These are phyloP conservation scores for Torulaspora indica DNA, from an alignment of 805 yeast species.

Conservation along the genomic window DNA sequence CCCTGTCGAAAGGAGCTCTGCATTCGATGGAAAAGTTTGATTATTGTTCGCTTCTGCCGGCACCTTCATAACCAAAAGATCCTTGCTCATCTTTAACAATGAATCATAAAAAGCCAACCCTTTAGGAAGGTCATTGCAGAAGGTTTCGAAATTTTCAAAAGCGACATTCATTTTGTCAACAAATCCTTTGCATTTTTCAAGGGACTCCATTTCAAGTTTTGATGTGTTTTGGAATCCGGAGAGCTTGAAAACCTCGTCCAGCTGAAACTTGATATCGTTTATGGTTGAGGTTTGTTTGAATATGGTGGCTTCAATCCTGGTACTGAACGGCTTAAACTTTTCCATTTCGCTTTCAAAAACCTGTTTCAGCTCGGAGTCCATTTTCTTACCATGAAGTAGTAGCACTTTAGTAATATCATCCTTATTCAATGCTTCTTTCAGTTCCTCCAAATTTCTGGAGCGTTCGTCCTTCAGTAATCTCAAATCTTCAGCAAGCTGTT, in stretches of 20 bases:
- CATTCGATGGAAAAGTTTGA: neutral
- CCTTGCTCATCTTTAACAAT: conserved; percentile 30
- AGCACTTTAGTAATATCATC: conserved; percentile 83
- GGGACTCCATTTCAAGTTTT: conserved; percentile 35
- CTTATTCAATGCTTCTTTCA: conserved; percentile 64
- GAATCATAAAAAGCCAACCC: conserved; percentile 63
- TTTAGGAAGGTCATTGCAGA: conserved; percentile 52
- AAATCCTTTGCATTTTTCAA: conserved; percentile 35
- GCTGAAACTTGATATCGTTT: conserved; percentile 41
- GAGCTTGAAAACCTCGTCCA: conserved; percentile 46
- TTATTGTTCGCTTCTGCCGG: neutral
- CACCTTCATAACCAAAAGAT: conserved; percentile 15
- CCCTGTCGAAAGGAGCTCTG: neutral
- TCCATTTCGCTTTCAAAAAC: conserved; percentile 67
- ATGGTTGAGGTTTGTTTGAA: conserved; percentile 55
- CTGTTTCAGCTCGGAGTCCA: conserved; percentile 53
- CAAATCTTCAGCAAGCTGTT: conserved; percentile 56
- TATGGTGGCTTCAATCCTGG: conserved; percentile 63
- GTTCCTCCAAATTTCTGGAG: conserved; percentile 50
- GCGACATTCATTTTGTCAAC: conserved; percentile 46
- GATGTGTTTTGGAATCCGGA: conserved; percentile 43
- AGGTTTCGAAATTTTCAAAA: conserved; percentile 53
- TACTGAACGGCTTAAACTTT: conserved; percentile 67
- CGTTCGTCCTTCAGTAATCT: conserved; percentile 62
- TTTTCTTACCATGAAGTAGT: conserved; percentile 56